Evolutionary conservation across 2,329 filamentous ascomycete genomes (phyloP).

Genomic region (Penicillium verrucosum): DNA sequence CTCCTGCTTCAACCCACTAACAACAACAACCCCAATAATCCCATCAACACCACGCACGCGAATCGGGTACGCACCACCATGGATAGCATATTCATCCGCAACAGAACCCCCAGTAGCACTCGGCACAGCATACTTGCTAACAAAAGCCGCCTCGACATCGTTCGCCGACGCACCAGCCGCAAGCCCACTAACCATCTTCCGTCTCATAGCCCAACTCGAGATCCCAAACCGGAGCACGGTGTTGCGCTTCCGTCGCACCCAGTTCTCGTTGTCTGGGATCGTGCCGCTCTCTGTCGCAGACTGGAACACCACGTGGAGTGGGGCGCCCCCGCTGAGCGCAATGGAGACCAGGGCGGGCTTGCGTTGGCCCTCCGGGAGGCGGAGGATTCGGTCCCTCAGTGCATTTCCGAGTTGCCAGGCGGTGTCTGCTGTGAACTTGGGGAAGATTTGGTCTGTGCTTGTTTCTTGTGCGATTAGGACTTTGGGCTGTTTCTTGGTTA

Average conservation of each 20-base stretch:
- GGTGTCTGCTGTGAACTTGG: slow-evolving; percentile 38
- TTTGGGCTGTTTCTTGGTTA: slow-evolving; percentile 20
- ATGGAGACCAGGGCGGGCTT: slow-evolving; percentile 44
- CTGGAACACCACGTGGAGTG: slow-evolving; percentile 65
- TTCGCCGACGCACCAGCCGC: slow-evolving; percentile 17
- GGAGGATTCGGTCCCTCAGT: slow-evolving; percentile 39
- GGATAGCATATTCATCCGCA: slow-evolving; percentile 66
- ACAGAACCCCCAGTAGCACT: slow-evolving; percentile 44
- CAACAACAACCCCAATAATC: slow-evolving; percentile 69
- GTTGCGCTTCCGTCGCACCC: slow-evolving; percentile 68
- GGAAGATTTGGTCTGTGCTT: slow-evolving; percentile 31
- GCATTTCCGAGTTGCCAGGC: slow-evolving; percentile 40
- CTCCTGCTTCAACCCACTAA: slow-evolving; percentile 72
- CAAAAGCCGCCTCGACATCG: slow-evolving; percentile 63
- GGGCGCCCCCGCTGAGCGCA: slow-evolving; percentile 27
- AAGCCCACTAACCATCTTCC: slow-evolving; percentile 52
- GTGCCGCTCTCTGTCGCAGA: slow-evolving; percentile 63
- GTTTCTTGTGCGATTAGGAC: slow-evolving; percentile 32
- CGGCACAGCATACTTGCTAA: slow-evolving; percentile 62
- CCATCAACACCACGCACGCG: slow-evolving; percentile 71
- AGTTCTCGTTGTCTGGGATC: slow-evolving; percentile 67
- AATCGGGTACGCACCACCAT: slow-evolving; percentile 73
- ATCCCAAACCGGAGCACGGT: slow-evolving; percentile 69
- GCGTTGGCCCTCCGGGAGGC: slow-evolving; percentile 31
- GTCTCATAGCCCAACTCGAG: slow-evolving; percentile 68